Percentiles rank a stretch among this genome's conserved stretches.
Conservation (phyloP, 495 filamentous ascomycete genomes). For the Tetracladium marchalianum region DNA sequence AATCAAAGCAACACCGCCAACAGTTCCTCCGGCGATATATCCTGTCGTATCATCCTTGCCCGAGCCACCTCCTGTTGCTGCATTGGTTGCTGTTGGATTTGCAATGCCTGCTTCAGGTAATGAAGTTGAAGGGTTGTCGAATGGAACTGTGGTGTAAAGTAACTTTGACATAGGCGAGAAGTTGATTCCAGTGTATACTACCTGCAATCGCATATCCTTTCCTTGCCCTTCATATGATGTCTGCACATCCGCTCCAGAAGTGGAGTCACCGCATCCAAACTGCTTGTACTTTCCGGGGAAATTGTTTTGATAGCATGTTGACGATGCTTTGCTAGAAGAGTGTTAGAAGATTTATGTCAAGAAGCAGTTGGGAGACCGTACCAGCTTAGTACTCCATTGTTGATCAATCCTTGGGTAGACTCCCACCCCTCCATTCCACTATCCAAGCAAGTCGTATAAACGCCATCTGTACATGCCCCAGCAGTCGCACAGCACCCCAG, state of each 20-base stretch:
- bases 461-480: conserved; percentile 16
- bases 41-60: no score
- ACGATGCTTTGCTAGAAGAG: conserved; percentile 2
- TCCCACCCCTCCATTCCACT: conserved; percentile 9
- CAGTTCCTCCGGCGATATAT: conserved; percentile 3
- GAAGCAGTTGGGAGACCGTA: background rate
- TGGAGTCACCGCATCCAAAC: conserved; percentile 12
- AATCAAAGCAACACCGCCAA: conserved; percentile 4
- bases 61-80: background rate
- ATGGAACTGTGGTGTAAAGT: background rate
- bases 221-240: conserved; percentile 14
- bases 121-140: background rate
- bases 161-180: conserved; percentile 5
- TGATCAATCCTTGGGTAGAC: conserved; percentile 3
- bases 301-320: conserved; percentile 15
- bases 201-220: conserved; percentile 10
- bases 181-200: conserved; percentile 16
- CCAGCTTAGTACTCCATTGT: conserved; percentile 18
- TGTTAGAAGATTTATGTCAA: background rate
- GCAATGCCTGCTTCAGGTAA: background rate
- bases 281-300: conserved; percentile 17
- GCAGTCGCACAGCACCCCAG: conserved; percentile 18
- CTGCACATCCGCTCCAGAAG: conserved; percentile 6
- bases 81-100: background rate
- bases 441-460: conserved; percentile 20